Percentiles rank a stretch among this genome's conserved stretches.
These are phyloP conservation scores for Rhodocollybia butyracea DNA, from an alignment of 768 basidiomycete species.

Conservation along the genomic window DNA sequence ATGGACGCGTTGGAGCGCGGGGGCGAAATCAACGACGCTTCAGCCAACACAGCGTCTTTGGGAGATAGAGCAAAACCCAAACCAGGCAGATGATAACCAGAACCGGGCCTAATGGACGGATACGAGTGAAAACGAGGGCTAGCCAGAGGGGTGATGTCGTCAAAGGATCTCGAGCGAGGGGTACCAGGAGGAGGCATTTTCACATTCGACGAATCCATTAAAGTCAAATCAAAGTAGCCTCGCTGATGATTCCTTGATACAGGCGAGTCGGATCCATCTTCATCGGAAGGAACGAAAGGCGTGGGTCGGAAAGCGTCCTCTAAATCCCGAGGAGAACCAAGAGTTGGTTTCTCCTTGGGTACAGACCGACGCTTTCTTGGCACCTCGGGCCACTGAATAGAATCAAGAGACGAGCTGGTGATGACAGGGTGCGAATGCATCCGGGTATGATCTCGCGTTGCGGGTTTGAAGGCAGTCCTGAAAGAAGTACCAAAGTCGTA, in stretches of 20 bases:
- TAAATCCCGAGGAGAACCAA: conserved; percentile 54
- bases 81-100: conserved; percentile 37
- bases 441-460: conserved; percentile 27
- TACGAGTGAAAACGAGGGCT: conserved; percentile 9
- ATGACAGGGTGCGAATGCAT: conserved; percentile 47
- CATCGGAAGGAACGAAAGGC: conserved; percentile 20
- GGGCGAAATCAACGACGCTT: conserved; percentile 16
- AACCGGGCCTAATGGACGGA: conserved; percentile 27
- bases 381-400: conserved; percentile 34
- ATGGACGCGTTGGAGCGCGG: conserved; percentile 8
- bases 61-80: conserved; percentile 15
- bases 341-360: conserved; percentile 15
- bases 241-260: conserved; percentile 51
- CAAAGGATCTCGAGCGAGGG: conserved; percentile 25
- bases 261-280: conserved; percentile 24
- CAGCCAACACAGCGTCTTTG: conserved; percentile 10
- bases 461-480: conserved; percentile 32
- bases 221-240: conserved; percentile 47
- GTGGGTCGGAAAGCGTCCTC: conserved; percentile 29
- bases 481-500: conserved; percentile 57
- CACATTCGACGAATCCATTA: conserved; percentile 25
- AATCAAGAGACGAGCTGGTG: conserved; percentile 24
- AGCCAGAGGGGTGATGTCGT: conserved; percentile 20
- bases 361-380: conserved; percentile 3
- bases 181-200: conserved; percentile 50